Evolutionary conservation across 176 grass and related monocot species (phyloP), one percentile per base, ranked within the genome.

Genomic region (Carex littledalei): DNA sequence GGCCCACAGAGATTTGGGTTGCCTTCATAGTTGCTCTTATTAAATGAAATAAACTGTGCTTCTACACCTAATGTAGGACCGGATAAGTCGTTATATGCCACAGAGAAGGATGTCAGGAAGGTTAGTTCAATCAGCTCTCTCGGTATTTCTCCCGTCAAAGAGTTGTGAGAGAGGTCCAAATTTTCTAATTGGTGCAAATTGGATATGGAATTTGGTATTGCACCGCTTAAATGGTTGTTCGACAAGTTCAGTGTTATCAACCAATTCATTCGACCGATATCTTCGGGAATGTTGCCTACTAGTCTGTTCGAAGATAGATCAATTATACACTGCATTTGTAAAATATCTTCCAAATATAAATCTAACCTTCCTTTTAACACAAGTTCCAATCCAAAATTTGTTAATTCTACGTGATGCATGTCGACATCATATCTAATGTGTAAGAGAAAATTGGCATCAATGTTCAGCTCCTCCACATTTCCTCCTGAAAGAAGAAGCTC

Each of bases 1-100:
- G 43, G 12, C 6, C 71, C 54, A 11, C 83, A 56, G 3, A 89
- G 79, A 54, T 80, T 29, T 1, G 8, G 65, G 29, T 86, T 89
- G 1, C 79, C 88, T 14, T 56, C 14, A 34, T 90, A 90, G 14
- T 52, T 79, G 1, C 2, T 17, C 5, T 39, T 64, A 11, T 2
- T 4, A 47, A 90, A 90, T 2, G 87, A 18, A 29, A 0, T 11
- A 3, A 89, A 86, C n/a, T 89, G 79, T 5, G 18, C 39, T 49
- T 32, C 67, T 16, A 22, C 45, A 65, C 9, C 21, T 3, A 81
- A 70, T 84, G 67, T 84, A 16, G 84, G 86, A 18, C 88, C 88
- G 0, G 88, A 79, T 15, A 89, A 55, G 6, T 89, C 84, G 11
- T 89, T 86, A 22, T 89, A 71, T 0, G 88, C 88, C n/a, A 86